Evolutionary conservation across 441 rosid genomes (phyloP).

Genomic region (Populus hybrid): DNA sequence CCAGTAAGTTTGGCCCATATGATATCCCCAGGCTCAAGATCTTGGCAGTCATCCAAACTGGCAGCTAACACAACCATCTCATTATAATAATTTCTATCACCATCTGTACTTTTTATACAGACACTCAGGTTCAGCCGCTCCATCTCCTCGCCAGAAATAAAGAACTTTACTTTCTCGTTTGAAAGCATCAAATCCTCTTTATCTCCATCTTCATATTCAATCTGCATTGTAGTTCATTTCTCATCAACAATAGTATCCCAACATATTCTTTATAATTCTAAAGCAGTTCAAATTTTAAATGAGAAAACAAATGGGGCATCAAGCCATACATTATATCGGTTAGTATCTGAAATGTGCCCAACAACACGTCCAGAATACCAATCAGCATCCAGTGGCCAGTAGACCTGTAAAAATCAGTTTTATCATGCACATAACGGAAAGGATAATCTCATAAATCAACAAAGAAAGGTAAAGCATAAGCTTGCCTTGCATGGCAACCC

Average conservation of each 20-base stretch:
- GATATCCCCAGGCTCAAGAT: slow-evolving; percentile 83
- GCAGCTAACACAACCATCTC: slow-evolving; percentile 96
- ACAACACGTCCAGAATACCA: slow-evolving; percentile 76
- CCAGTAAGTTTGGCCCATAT: slow-evolving; percentile 99
- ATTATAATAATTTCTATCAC: slow-evolving; percentile 55
- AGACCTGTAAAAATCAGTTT: slow-evolving; percentile 55
- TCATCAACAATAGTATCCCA: slow-evolving; percentile 5
- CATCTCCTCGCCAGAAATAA: slow-evolving; percentile 72
- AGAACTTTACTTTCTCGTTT: slow-evolving; percentile 66
- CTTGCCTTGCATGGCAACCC: slow-evolving; percentile 95
- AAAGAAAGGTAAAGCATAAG: slow-evolving; percentile 8
- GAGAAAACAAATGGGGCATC: slow-evolving; percentile 8
- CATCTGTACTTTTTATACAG: slow-evolving; percentile 41
- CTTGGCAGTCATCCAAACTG: slow-evolving; percentile 77
- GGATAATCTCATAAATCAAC: slow-evolving; percentile 9
- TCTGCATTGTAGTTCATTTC: slow-evolving; percentile 40
- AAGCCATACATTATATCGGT: slow-evolving; percentile 62
- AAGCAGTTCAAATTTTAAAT: neutral
- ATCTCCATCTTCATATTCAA: slow-evolving; percentile 85
- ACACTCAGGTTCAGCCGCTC: slow-evolving; percentile 48
- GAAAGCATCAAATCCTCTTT: slow-evolving; percentile 67
- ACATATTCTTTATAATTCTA: neutral
- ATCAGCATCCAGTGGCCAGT: slow-evolving; percentile 97
- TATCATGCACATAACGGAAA: slow-evolving; percentile 8
- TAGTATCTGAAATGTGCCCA: slow-evolving; percentile 57